phyloP scores from a whole-genome alignment of 2,329 filamentous ascomycete species.

The Aspergillus fumigatus region DNA sequence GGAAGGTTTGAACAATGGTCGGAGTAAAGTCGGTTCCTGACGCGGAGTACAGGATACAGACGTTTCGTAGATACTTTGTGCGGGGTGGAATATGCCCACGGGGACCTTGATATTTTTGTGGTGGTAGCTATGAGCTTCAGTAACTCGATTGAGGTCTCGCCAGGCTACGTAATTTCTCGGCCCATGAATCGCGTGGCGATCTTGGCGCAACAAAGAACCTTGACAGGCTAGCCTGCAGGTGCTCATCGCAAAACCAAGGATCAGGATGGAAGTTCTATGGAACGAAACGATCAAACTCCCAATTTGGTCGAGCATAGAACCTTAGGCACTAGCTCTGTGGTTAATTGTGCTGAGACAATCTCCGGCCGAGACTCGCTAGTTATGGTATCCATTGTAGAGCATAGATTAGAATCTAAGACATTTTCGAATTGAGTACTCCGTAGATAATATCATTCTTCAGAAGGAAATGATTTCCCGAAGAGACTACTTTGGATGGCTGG shows the following conservation, averaged over 20 bases:
- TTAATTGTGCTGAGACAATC: neutral
- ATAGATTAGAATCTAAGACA: neutral
- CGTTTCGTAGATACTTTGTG: too few relatives aligned
- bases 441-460: neutral
- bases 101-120: neutral
- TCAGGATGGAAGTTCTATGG: neutral
- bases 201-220: neutral
- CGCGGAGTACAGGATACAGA: neutral
- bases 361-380: neutral
- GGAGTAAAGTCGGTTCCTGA: neutral
- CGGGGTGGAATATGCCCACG: neutral
- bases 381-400: neutral
- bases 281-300: neutral
- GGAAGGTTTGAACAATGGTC: neutral
- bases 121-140: neutral
- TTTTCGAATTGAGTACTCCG: neutral
- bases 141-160: neutral
- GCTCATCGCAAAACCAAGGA: neutral
- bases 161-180: neutral
- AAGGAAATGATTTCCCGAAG: neutral
- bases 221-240: neutral
- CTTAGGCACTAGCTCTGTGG: too few relatives aligned
- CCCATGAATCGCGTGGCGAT: neutral
- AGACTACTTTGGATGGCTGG: neutral
- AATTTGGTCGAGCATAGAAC: neutral